Conservation (phyloP, 495 filamentous ascomycete genomes). For the Rhizodiscina lignyota region DNA sequence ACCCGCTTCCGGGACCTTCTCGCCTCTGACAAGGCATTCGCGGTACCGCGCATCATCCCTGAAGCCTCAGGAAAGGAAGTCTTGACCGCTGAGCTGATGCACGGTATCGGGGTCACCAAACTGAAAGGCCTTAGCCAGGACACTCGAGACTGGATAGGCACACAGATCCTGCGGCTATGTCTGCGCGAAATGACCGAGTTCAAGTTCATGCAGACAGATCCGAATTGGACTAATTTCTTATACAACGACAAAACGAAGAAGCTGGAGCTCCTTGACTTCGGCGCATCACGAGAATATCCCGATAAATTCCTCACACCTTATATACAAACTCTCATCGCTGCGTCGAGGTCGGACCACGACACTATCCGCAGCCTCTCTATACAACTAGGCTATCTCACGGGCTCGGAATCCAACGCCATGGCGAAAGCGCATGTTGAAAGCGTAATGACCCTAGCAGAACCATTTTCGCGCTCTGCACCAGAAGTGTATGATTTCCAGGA, state of each 20-base stretch:
- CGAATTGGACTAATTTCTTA: constrained; percentile 99
- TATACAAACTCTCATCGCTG: constrained; percentile 58
- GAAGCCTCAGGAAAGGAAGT: constrained; percentile 78
- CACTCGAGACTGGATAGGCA: constrained; percentile 84
- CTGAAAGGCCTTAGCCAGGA: constrained; percentile 54
- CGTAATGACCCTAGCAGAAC: constrained; percentile 79
- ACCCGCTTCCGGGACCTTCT: constrained; percentile 59
- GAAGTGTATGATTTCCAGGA: constrained; percentile 81
- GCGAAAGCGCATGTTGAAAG: constrained; percentile 69
- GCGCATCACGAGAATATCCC: constrained; percentile 77
- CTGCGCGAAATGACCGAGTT: constrained; percentile 88
- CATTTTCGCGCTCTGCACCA: constrained; percentile 58
- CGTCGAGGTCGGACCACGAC: constrained; percentile 47
- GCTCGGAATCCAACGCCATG: constrained; percentile 69
- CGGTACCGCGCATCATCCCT: constrained; percentile 58
- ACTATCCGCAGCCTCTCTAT: constrained; percentile 53
- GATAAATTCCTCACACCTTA: constrained; percentile 63
- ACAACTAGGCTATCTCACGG: constrained; percentile 80
- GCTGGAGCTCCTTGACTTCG: constrained; percentile 91
- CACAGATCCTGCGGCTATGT: constrained; percentile 81
- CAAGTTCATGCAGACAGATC: constrained; percentile 96
- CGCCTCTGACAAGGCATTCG: constrained; percentile 51
- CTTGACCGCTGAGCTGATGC: constrained; percentile 82
- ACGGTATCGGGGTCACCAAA: constrained; percentile 79
- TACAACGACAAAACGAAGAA: constrained; percentile 58